Evolutionary conservation across 805 yeast genomes (phyloP).

Genomic region (Scheffersomyces coipomensis): DNA sequence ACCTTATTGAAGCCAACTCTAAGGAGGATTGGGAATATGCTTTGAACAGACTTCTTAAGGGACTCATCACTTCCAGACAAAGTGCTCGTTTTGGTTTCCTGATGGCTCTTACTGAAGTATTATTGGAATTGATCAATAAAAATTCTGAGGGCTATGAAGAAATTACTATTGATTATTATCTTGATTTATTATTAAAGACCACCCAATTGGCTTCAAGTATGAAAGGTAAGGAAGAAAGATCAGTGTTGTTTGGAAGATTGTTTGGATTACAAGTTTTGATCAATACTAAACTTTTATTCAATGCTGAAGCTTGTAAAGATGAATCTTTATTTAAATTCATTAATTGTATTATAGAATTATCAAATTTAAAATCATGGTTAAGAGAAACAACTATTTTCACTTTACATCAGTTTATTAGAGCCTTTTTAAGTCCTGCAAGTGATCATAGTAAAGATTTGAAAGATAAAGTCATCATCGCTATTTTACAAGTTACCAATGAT

Average conservation of each 20-base stretch:
- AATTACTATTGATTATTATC: slow-evolving; percentile 31
- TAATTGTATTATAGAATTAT: slow-evolving; percentile 51
- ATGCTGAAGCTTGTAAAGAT: slow-evolving; percentile 9
- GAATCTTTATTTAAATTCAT: slow-evolving; percentile 34
- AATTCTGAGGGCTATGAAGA: slow-evolving; percentile 9
- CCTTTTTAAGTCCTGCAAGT: slow-evolving; percentile 1
- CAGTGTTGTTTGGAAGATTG: slow-evolving; percentile 74
- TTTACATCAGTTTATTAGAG: slow-evolving; percentile 48
- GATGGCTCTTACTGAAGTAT: slow-evolving; percentile 75
- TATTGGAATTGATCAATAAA: slow-evolving; percentile 32
- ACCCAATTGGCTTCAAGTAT: slow-evolving; percentile 32
- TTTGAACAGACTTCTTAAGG: slow-evolving; percentile 71
- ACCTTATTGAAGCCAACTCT: slow-evolving; percentile 44
- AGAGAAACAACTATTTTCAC: slow-evolving; percentile 79
- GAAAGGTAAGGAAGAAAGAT: slow-evolving; percentile 83
- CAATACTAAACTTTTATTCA: slow-evolving; percentile 36
- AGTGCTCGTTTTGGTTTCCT: slow-evolving; percentile 87
- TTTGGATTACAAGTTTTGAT: slow-evolving; percentile 80
- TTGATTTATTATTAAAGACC: slow-evolving; percentile 39
- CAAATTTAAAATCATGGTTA: slow-evolving; percentile 75
- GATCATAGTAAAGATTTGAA: slow-evolving; percentile 14
- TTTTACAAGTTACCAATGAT: slow-evolving; percentile 48
- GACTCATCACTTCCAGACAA: slow-evolving; percentile 78
- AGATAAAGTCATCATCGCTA: slow-evolving; percentile 17
- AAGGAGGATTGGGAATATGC: slow-evolving; percentile 80